Evolutionary conservation across 1,284 basidiomycete genomes (phyloP).

Genomic region (Trichosporon ovoides): DNA sequence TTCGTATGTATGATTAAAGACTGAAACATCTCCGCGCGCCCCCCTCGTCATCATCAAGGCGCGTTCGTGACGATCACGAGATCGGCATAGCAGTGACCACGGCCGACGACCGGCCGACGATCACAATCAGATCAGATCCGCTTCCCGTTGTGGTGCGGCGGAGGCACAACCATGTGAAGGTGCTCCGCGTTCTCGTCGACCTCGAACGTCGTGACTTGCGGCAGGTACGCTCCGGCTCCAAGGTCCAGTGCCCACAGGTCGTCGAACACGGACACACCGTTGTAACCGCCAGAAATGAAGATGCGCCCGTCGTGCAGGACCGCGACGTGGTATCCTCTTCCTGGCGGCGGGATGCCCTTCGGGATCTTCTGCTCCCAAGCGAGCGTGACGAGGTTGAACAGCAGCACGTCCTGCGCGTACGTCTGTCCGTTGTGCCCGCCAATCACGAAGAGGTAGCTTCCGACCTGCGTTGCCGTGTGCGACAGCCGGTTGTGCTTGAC

Average conservation of each 20-base stretch:
- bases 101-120: too few species aligned
- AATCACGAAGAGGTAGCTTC: conserved; percentile 81
- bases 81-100: too few species aligned
- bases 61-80: too few species aligned
- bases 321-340: conserved; percentile 69
- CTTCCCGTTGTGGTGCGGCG: conserved; percentile 10
- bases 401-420: conserved; percentile 71
- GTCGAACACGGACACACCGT: conserved; percentile 72
- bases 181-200: conserved; percentile 36
- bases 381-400: conserved; percentile 73
- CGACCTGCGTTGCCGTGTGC: conserved; percentile 83
- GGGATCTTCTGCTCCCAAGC: conserved; percentile 56
- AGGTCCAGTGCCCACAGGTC: conserved; percentile 80
- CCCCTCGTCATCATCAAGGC: too few species aligned
- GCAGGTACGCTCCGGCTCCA: conserved; percentile 81
- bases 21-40: too few species aligned
- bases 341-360: conserved; percentile 61
- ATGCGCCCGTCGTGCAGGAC: conserved; percentile 75
- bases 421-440: conserved; percentile 78
- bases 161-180: background rate
- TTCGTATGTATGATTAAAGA: too few species aligned
- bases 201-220: conserved; percentile 60
- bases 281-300: conserved; percentile 83
- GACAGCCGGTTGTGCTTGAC: conserved; percentile 66
- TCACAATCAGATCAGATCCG: too few species aligned